Conservation (phyloP, 805 yeast genomes). For the Cyberlindnera sargentensis region DNA sequence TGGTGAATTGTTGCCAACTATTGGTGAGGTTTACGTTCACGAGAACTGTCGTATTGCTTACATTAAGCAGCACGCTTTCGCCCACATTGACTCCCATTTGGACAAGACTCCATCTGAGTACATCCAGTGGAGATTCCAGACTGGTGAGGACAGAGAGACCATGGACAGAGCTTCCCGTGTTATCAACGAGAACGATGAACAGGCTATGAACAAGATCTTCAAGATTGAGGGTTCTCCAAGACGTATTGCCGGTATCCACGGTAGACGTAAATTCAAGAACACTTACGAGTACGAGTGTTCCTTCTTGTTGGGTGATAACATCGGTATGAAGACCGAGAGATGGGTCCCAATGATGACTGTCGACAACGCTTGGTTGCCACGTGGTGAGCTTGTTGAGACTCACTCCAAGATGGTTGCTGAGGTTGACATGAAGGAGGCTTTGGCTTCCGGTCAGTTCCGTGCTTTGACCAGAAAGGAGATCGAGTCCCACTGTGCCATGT, state of each 20-base stretch:
- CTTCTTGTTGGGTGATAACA: conserved; percentile 95
- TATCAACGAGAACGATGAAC: conserved; percentile 69
- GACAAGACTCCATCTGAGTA: conserved; percentile 98
- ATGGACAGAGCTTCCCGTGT: conserved; percentile 88
- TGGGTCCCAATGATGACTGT: conserved; percentile 99
- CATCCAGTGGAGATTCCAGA: conserved; percentile 95
- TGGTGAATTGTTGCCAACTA: conserved; percentile 81
- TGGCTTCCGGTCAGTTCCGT: conserved; percentile 90
- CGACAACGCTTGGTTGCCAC: conserved; percentile 99
- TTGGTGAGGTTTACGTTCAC: conserved; percentile 92
- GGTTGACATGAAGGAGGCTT: conserved; percentile 99
- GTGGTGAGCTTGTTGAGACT: conserved; percentile 95
- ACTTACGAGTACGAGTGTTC: conserved; percentile 99
- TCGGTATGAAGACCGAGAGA: conserved; percentile 98
- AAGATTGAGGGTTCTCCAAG: conserved; percentile 97
- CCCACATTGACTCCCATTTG: conserved; percentile 94
- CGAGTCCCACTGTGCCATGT: conserved; percentile 97
- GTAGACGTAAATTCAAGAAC: conserved; percentile 99
- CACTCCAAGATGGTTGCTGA: conserved; percentile 99
- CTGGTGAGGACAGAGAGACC: conserved; percentile 98
- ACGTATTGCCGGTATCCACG: conserved; percentile 88
- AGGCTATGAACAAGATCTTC: conserved; percentile 88
- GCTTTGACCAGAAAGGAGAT: conserved; percentile 92
- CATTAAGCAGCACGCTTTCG: conserved; percentile 97
- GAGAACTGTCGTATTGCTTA: conserved; percentile 97